These are phyloP conservation scores for Metarhizium brunneum DNA, from an alignment of 2,329 filamentous ascomycete species.

Conservation along the genomic window DNA sequence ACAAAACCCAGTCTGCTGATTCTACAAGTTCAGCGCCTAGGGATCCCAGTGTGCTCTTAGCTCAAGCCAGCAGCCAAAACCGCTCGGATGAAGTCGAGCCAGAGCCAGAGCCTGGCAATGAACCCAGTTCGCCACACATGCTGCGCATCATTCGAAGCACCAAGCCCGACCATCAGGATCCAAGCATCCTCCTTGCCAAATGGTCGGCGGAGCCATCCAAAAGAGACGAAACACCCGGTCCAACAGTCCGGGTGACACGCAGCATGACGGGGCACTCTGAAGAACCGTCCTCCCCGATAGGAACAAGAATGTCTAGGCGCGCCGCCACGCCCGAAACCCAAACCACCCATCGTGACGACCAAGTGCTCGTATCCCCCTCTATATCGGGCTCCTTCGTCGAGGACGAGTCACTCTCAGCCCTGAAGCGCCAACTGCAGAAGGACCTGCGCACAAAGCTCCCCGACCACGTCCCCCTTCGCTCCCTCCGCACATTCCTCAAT, in stretches of 20 bases:
- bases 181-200: slow-evolving; percentile 17
- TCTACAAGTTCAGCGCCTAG: slow-evolving; percentile 11
- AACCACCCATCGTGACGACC: slow-evolving; percentile 5
- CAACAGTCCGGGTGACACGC: slow-evolving; percentile 12
- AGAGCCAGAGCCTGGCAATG: not conserved
- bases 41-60: slow-evolving; percentile 22
- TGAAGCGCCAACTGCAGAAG: slow-evolving; percentile 37
- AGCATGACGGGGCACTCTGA: slow-evolving; percentile 13
- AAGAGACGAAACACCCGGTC: not conserved
- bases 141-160: slow-evolving; percentile 19
- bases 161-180: slow-evolving; percentile 13
- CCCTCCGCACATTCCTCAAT: slow-evolving; percentile 38
- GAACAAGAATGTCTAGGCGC: slow-evolving; percentile 3
- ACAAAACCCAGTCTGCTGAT: slow-evolving; percentile 14
- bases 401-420: slow-evolving; percentile 20
- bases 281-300: not conserved
- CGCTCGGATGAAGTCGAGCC: not conserved
- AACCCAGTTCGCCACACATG: not conserved
- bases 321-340: slow-evolving; percentile 1
- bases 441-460: slow-evolving; percentile 39
- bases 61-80: slow-evolving; percentile 7
- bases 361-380: slow-evolving; percentile 17
- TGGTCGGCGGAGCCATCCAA: slow-evolving; percentile 6
- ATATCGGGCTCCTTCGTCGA: slow-evolving; percentile 14
- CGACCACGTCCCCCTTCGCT: slow-evolving; percentile 43